A percentile compares a stretch with the other conserved stretches of the same genome.
These are phyloP conservation scores for Clitopilus passeckerianus DNA, from an alignment of 768 basidiomycete species.

Conservation along the genomic window DNA sequence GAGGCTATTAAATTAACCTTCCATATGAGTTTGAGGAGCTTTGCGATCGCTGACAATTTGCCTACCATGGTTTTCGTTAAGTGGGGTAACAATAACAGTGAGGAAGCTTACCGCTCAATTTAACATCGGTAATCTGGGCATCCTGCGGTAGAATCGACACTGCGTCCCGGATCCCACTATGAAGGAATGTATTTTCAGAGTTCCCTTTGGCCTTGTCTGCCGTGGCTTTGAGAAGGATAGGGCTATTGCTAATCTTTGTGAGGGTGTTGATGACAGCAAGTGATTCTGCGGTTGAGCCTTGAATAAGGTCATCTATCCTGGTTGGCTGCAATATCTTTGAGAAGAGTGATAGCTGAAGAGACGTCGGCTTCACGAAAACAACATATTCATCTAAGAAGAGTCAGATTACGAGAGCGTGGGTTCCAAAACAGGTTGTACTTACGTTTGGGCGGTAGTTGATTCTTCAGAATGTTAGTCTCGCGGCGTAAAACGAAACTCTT, in stretches of 20 bases:
- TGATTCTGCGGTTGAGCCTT: slow-evolving; percentile 70
- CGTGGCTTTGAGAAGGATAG: slow-evolving; percentile 79
- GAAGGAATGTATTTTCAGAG: slow-evolving; percentile 32
- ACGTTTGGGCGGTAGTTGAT: slow-evolving; percentile 92
- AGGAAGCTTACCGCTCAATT: slow-evolving; percentile 63
- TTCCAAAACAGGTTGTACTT: slow-evolving; percentile 16
- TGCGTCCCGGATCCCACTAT: slow-evolving; percentile 54
- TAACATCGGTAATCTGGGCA: slow-evolving; percentile 63
- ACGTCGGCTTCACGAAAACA: slow-evolving; percentile 90
- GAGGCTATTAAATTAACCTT: slow-evolving; percentile 33
- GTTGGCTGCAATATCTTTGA: slow-evolving; percentile 68
- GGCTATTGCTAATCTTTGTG: slow-evolving; percentile 92
- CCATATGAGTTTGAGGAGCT: slow-evolving; percentile 55
- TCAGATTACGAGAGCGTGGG: not conserved
- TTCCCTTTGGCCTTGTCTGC: slow-evolving; percentile 54
- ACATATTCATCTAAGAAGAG: slow-evolving; percentile 82
- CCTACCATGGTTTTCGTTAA: slow-evolving; percentile 35
- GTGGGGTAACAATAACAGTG: not conserved
- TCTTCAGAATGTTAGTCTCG: slow-evolving; percentile 75
- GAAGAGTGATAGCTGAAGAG: slow-evolving; percentile 80
- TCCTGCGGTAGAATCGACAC: slow-evolving; percentile 54
- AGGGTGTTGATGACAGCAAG: slow-evolving; percentile 76
- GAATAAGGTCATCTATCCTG: slow-evolving; percentile 61
- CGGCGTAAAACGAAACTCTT: slow-evolving; percentile 89
- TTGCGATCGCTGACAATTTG: slow-evolving; percentile 65